Base-by-base conservation (phyloP, 148 eudicot species). In the Diospyros kaki region DNA sequence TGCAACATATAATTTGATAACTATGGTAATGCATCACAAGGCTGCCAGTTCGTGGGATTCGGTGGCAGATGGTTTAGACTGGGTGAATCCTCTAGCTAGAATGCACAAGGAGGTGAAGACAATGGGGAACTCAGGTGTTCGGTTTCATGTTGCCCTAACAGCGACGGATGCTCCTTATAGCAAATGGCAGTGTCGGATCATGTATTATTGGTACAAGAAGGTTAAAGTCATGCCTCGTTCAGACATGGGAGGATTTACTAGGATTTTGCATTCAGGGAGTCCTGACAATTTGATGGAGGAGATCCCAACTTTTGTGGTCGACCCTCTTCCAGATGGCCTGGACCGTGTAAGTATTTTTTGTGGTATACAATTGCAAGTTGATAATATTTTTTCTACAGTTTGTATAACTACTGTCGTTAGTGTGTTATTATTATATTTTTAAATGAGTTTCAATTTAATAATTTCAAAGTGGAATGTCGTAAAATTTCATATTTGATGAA, bases 161-260 rank as follows among this genome's bases (percentile, higher is more conserved):
- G 89, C 89, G 0, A 54, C 84, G 0, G 76, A 64, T 63, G 44
- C 73, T 10, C 51, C 82, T 1, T 86, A 86, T 46, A 80, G 84
- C 78, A 73, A 82, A 68, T 86, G 89, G 89, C 89, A 86, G 75
- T 84, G 87, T 44, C 70, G 89, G 77, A 64, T 86, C 17, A 84
- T 86, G 87, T 82, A 86, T 59, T 86, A 86, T 58, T 86, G 87
- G 85, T 84, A 86, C 41, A 84, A 82, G 53, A 80, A 64, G 75
- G 67, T 72, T 3, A 86, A 80, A 73, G 85, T 76, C 40, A 64
- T 64, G 40, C 58, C 74, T 1, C 84, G 82, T 64, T 84, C 89
- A 0, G 87, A 76, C 64, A 77, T 84, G 83, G 89, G 89, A 42
- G 89, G 87, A 43, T 84, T 84, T 56, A 86, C 87, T 4, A 78